A percentile compares a stretch with the other conserved stretches of the same genome.
Conservation (phyloP, 805 yeast species). For the Dipodascopsis tothii region DNA sequence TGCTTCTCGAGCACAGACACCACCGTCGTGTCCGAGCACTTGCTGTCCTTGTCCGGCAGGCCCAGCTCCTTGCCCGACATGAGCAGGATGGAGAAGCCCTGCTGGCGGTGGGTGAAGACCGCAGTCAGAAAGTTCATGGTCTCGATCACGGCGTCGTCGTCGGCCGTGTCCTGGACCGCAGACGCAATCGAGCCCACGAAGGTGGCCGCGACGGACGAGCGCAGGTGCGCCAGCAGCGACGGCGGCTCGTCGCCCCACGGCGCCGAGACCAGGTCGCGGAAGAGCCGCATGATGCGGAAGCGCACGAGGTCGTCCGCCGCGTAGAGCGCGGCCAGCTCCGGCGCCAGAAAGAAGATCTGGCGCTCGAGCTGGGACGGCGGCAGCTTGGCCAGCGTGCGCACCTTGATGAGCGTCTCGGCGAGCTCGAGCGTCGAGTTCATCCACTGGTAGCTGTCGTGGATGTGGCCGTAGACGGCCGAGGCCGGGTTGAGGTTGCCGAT, state of each 20-base stretch:
- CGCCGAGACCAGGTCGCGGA: constrained; percentile 35
- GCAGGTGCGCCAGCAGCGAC: constrained; percentile 74
- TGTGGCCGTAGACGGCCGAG: constrained; percentile 39
- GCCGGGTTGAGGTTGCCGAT: constrained; percentile 34
- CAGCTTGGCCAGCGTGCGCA: constrained; percentile 45
- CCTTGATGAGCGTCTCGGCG: constrained; percentile 47
- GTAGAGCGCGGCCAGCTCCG: constrained; percentile 52
- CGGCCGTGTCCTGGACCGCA: constrained; percentile 45
- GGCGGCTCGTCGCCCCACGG: constrained; percentile 55
- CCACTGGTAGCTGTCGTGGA: constrained; percentile 46
- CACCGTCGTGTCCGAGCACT: constrained; percentile 18
- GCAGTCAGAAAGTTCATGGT: constrained; percentile 28
- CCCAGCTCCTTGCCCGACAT: constrained; percentile 31
- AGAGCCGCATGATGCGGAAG: constrained; percentile 44
- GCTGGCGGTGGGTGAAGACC: constrained; percentile 31
- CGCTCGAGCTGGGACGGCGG: constrained; percentile 61
- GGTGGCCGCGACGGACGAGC: constrained; percentile 52
- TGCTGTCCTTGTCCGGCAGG: constrained; percentile 5
- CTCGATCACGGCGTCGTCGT: constrained; percentile 17
- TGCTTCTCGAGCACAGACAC: constrained; percentile 27
- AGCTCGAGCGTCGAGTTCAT: constrained; percentile 47
- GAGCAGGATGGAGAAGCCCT: constrained; percentile 34
- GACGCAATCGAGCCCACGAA: constrained; percentile 53
- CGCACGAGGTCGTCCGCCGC: constrained; percentile 44
- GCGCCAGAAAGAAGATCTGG: constrained; percentile 48